Evolutionary conservation across 768 basidiomycete genomes (phyloP).

Genomic region (Cyclocybe cylindracea): DNA sequence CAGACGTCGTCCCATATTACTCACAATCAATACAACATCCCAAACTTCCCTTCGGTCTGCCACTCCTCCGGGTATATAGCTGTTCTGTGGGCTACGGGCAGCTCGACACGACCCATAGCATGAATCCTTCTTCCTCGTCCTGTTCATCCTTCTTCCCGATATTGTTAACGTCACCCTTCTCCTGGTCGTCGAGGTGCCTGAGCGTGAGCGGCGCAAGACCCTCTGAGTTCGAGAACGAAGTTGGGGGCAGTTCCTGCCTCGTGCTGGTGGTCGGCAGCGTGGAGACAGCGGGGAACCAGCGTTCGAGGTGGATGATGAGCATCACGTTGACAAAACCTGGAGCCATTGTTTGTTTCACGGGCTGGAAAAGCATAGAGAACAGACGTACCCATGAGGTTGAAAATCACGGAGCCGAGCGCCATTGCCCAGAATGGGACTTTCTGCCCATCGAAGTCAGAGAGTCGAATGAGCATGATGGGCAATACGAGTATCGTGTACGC

Average conservation of each 20-base stretch:
- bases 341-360: not conserved
- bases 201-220: not conserved
- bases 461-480: constrained; percentile 29
- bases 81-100: too few relatives aligned
- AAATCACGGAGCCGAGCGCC: constrained; percentile 21
- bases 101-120: too few relatives aligned
- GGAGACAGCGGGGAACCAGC: constrained; percentile 6
- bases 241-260: not conserved
- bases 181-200: not conserved
- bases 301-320: constrained; percentile 11
- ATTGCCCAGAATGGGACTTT: constrained; percentile 25
- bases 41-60: too few relatives aligned
- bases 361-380: not conserved
- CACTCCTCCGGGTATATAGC: too few relatives aligned
- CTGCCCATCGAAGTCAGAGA: constrained; percentile 24
- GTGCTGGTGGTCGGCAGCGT: not conserved
- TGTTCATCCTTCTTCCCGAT: too few relatives aligned
- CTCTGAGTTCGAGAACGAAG: constrained; percentile 3
- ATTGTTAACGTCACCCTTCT: too few relatives aligned
- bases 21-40: too few relatives aligned
- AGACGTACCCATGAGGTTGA: constrained; percentile 30
- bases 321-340: constrained; percentile 18
- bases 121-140: too few relatives aligned
- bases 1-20: too few relatives aligned
- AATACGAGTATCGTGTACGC: constrained; percentile 28